Conservation (phyloP, 805 yeast species). For the Starmerella khaoyaiensis region DNA sequence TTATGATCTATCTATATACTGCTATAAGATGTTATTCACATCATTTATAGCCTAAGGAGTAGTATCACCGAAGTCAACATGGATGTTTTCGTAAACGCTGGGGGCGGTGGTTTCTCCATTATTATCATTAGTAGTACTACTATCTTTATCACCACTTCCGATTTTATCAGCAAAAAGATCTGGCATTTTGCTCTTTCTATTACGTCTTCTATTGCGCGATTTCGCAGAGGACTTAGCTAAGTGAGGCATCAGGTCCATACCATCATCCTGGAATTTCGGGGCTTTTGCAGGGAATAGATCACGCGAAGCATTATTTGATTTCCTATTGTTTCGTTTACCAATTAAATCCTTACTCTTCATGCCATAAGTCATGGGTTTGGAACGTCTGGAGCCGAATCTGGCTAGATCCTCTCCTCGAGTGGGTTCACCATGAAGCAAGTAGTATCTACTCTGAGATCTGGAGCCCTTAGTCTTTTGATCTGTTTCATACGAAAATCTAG, state of each 20-base stretch:
- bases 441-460: conserved; percentile 46
- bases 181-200: conserved; percentile 12
- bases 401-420: conserved; percentile 26
- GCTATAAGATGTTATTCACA: background rate
- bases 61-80: too few relatives aligned
- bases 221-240: conserved; percentile 16
- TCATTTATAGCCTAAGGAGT: too few relatives aligned
- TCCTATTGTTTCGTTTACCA: background rate
- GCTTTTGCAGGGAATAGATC: conserved; percentile 22
- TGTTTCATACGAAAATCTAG: conserved; percentile 39
- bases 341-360: conserved; percentile 12
- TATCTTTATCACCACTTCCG: conserved; percentile 3
- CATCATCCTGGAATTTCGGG: conserved; percentile 12
- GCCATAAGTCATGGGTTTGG: conserved; percentile 22
- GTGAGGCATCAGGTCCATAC: conserved; percentile 30
- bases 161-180: conserved; percentile 19
- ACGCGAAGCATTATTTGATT: conserved; percentile 13
- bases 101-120: background rate
- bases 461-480: conserved; percentile 51
- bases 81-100: conserved; percentile 18
- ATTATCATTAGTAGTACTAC: background rate
- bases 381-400: conserved; percentile 22
- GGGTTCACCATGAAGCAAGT: conserved; percentile 61
- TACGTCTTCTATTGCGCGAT: background rate
- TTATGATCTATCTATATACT: background rate